Evolutionary conservation across 345 rosid species (phyloP).

Genomic region (Cochlearia excelsa): DNA sequence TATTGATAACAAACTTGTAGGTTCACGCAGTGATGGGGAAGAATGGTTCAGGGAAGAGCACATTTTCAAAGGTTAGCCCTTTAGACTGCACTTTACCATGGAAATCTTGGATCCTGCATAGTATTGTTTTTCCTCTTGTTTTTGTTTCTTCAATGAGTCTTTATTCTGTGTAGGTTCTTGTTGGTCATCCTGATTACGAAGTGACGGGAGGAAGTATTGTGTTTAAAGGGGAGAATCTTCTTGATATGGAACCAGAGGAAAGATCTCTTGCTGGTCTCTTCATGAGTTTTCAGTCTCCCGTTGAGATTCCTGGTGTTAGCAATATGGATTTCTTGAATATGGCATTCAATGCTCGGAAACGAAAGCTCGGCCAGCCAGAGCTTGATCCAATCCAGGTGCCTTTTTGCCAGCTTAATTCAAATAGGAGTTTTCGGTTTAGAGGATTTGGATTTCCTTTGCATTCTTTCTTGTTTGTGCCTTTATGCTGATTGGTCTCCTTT

Average conservation of each 20-base stretch:
- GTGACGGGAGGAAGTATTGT: constrained; percentile 82
- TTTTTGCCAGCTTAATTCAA: not conserved
- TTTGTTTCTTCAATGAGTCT: constrained; percentile 16
- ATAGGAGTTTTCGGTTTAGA: constrained; percentile 1
- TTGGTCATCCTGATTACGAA: constrained; percentile 93
- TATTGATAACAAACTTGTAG: constrained; percentile 37
- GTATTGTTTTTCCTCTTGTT: constrained; percentile 1
- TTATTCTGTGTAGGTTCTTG: constrained; percentile 62
- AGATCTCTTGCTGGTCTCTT: constrained; percentile 94
- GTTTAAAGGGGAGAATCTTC: constrained; percentile 75
- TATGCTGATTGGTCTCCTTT: not conserved
- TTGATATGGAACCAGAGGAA: constrained; percentile 95
- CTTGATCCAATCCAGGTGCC: constrained; percentile 81
- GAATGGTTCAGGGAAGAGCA: constrained; percentile 98
- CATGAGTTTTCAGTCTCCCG: constrained; percentile 91
- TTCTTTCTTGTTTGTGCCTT: constrained; percentile 6
- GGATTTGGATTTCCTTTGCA: not conserved
- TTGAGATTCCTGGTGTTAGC: constrained; percentile 93
- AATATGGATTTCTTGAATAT: constrained; percentile 85
- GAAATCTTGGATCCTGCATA: not conserved
- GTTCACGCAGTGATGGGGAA: constrained; percentile 95
- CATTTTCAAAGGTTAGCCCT: constrained; percentile 68
- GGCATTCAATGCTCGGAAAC: constrained; percentile 91
- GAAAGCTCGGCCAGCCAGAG: constrained; percentile 75
- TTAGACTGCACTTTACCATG: not conserved